A percentile compares a stretch with the other conserved stretches of the same genome.
phyloP scores from a whole-genome alignment of 306 rosid genomes.

The Gynostemma pentaphyllum region DNA sequence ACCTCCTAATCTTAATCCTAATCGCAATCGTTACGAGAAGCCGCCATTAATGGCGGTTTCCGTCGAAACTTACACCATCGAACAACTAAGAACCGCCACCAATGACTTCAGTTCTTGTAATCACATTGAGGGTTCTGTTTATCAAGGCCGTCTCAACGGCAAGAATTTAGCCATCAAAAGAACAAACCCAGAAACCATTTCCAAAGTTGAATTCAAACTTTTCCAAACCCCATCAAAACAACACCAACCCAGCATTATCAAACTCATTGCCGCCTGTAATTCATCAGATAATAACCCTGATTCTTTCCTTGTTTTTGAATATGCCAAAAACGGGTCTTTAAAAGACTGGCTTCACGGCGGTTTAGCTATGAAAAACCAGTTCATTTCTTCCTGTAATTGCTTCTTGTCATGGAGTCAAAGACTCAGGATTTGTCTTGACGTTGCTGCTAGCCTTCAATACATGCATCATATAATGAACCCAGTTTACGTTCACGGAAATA shows the following conservation, averaged over 20 bases:
- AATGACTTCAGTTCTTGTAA: slow-evolving; percentile 54
- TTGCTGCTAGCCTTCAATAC: slow-evolving; percentile 62
- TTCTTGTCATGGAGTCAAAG: slow-evolving; percentile 86
- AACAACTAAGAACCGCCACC: too few relatives aligned
- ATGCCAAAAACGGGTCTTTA: slow-evolving; percentile 68
- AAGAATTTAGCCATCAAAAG: slow-evolving; percentile 64
- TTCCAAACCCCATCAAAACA: slow-evolving; percentile 35
- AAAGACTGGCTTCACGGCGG: slow-evolving; percentile 96
- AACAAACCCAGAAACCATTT: slow-evolving; percentile 19
- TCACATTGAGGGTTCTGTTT: slow-evolving; percentile 75
- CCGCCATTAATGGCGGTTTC: too few relatives aligned
- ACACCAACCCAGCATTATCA: slow-evolving; percentile 80
- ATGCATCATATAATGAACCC: slow-evolving; percentile 75
- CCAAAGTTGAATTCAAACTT: slow-evolving; percentile 46
- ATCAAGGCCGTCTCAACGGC: slow-evolving; percentile 67
- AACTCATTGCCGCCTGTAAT: slow-evolving; percentile 58
- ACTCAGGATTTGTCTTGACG: slow-evolving; percentile 63
- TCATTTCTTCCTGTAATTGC: slow-evolving; percentile 81
- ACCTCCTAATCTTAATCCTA: too few relatives aligned
- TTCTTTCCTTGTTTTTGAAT: slow-evolving; percentile 61
- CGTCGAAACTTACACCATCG: too few relatives aligned
- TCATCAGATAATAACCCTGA: slow-evolving; percentile 35
- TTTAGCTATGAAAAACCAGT: slow-evolving; percentile 82
- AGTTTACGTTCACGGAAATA: slow-evolving; percentile 50
- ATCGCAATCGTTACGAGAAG: too few relatives aligned